phyloP scores from a whole-genome alignment of 345 rosid species.

The Capsella bursapastoris region DNA sequence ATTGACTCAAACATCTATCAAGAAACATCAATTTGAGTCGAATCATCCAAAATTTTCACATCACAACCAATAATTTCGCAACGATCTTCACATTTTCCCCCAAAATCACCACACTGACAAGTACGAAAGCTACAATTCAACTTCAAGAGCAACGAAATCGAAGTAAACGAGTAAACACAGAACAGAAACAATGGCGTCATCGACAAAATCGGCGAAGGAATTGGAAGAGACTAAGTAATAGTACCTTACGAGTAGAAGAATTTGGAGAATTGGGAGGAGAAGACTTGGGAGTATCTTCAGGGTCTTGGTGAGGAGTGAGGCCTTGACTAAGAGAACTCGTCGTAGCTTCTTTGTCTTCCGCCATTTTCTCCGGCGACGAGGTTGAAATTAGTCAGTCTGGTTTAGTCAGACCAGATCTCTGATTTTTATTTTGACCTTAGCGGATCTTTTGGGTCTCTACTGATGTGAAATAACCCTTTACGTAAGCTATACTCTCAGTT shows the following conservation, averaged over 20 bases:
- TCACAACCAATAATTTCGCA: neutral
- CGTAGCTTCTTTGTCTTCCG: conserved; percentile 55
- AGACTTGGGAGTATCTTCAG: conserved; percentile 61
- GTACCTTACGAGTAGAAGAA: conserved; percentile 81
- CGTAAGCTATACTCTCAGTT: neutral
- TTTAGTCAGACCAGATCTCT: neutral
- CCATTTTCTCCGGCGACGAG: conserved; percentile 39
- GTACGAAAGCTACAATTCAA: neutral
- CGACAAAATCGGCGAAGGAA: neutral
- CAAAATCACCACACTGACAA: neutral
- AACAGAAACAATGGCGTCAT: neutral
- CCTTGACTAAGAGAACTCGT: conserved; percentile 67
- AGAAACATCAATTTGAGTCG: neutral
- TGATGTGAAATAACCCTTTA: neutral
- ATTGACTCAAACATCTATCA: neutral
- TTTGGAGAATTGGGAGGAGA: conserved; percentile 72
- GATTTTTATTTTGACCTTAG: neutral
- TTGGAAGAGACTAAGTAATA: neutral
- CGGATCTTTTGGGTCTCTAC: neutral
- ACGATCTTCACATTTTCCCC: neutral
- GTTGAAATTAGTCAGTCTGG: neutral
- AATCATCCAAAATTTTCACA: neutral
- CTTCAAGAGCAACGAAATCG: neutral
- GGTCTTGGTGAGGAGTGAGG: conserved; percentile 53
- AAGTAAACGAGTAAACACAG: conserved; percentile 1